A percentile compares a stretch with the other conserved stretches of the same genome.
These are phyloP conservation scores for Ustanciosporium gigantosporum DNA, from an alignment of 1,284 basidiomycete genomes.

Conservation along the genomic window DNA sequence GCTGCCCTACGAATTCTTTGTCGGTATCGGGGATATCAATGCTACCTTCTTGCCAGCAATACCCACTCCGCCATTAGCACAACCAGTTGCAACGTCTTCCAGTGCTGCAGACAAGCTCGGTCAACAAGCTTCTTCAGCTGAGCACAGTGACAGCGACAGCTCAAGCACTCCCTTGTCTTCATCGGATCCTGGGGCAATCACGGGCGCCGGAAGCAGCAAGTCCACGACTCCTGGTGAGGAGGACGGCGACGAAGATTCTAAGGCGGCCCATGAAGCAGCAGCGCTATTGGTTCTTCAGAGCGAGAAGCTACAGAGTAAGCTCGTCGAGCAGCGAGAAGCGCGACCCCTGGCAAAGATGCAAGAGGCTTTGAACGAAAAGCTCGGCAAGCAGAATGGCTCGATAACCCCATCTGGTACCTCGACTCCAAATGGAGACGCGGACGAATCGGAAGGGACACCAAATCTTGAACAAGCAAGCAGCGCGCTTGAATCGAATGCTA, in stretches of 20 bases:
- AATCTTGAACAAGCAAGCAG: too few relatives aligned
- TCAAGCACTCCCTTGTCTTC: not conserved
- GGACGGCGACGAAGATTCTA: conserved; percentile 8
- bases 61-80: not conserved
- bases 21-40: conserved; percentile 99
- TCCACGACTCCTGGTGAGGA: conserved; percentile 6
- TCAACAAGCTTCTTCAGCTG: not conserved
- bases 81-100: not conserved
- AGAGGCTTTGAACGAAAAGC: conserved; percentile 66
- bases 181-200: not conserved
- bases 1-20: conserved; percentile 94
- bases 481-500: conserved; percentile 1
- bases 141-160: not conserved
- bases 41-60: conserved; percentile 72
- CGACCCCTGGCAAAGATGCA: conserved; percentile 86
- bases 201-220: not conserved
- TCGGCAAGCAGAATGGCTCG: conserved; percentile 64
- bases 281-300: conserved; percentile 22
- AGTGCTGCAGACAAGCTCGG: not conserved
- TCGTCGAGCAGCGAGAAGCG: conserved; percentile 82
- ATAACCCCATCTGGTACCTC: conserved; percentile 17
- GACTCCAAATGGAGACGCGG: conserved; percentile 8
- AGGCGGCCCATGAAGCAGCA: conserved; percentile 14
- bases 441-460: not conserved
- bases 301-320: conserved; percentile 44